Conservation (phyloP, 1,284 basidiomycete species). For the Ustilago trichophora region DNA sequence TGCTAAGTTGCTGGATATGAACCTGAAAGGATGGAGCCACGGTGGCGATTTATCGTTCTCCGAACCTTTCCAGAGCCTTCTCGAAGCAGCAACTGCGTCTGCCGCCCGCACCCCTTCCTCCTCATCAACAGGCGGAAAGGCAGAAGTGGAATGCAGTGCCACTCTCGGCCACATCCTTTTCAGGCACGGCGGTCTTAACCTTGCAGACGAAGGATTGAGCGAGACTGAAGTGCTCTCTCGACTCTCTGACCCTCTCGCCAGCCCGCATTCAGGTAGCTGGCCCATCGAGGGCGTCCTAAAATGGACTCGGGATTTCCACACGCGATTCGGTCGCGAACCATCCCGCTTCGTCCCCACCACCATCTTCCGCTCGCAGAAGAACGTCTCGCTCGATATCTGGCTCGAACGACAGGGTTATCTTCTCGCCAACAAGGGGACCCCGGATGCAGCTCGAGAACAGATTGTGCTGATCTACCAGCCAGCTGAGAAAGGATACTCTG, state of each 20-base stretch:
- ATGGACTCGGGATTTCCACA: conserved; percentile 30
- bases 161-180: conserved; percentile 37
- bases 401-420: conserved; percentile 27
- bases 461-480: conserved; percentile 23
- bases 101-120: not conserved
- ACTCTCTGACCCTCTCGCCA: conserved; percentile 29
- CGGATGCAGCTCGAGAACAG: not conserved
- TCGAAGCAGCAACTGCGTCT: not conserved
- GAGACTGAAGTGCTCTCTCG: conserved; percentile 21
- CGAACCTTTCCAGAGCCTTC: conserved; percentile 20
- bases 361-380: conserved; percentile 39
- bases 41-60: conserved; percentile 6
- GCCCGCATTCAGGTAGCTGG: conserved; percentile 35
- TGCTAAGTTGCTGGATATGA: conserved; percentile 13
- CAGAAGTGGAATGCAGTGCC: conserved; percentile 20
- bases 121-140: too few relatives aligned
- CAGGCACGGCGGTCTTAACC: conserved; percentile 12
- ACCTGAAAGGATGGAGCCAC: conserved; percentile 19
- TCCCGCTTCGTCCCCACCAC: conserved; percentile 35
- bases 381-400: conserved; percentile 27
- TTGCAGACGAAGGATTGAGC: conserved; percentile 24
- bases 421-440: not conserved
- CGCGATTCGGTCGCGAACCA: conserved; percentile 24
- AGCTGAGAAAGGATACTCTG: not conserved
- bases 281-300: conserved; percentile 16